Evolutionary conservation across 1,284 basidiomycete genomes (phyloP), one percentile per base, ranked within the genome.

Genomic region (Irpex sp.): DNA sequence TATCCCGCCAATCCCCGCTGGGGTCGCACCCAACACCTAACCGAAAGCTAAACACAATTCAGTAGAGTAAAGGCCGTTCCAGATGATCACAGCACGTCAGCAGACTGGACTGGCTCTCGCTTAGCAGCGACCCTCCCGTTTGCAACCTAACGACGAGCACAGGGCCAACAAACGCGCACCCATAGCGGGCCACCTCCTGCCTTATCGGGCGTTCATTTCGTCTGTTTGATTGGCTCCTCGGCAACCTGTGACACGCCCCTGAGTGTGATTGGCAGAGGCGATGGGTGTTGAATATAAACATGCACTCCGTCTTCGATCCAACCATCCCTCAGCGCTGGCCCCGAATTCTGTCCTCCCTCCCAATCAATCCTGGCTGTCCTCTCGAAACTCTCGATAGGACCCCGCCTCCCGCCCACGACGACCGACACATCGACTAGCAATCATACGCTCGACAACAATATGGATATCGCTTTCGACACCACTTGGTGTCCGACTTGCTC

Each of bases 401-500:
- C 11, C 17, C 17, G 49, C 49, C n/a, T 17, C 49, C 49, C n/a
- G 49, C 31, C 13, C 1, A 7, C 7, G 26, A 31, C 54, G 34
- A 19, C 8, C 21, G n/a, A 19, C 11, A 36, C 54, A 56, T 36
- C 26, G 11, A 15, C 54, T 36, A 13, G 54, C 54, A 36, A 34
- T 26, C 26, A 17, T 52, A 52, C 34, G 21, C 11, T 26, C n/a
- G 21, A 56, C 34, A 31, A 19, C 17, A 56, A 0, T 1, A 77
- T 76, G 74, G 79, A 78, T 68, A 81, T 85, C 76, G 81, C 85
- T 69, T 82, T 75, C 75, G 79, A 89, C 77, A 80, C 85, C 65
- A 79, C 82, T 60, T 91, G 88, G 87, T 91, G 90, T 81, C 87
- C 87, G 58, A 83, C 84, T 70, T 92, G 90, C 78, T 82, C 85